These are phyloP conservation scores for Elsinoe perseae DNA, from an alignment of 2,329 filamentous ascomycete genomes.

Conservation along the genomic window DNA sequence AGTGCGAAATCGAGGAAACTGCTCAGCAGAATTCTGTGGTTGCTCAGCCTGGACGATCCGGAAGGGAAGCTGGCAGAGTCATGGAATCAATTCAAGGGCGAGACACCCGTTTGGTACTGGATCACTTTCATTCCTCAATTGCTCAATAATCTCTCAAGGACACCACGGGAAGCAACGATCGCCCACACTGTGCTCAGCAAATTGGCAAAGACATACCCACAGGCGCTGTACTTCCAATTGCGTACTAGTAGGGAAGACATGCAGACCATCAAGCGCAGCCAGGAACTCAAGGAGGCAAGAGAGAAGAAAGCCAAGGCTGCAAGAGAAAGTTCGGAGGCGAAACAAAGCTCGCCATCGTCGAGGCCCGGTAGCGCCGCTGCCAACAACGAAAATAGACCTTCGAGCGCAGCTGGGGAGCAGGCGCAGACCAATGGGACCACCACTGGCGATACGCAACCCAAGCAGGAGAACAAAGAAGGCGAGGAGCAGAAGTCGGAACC, in stretches of 20 bases:
- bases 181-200: constrained; percentile 81
- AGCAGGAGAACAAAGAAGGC: constrained; percentile 22
- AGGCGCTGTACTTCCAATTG: constrained; percentile 89
- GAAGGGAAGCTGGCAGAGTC: constrained; percentile 75
- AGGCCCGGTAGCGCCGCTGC: constrained; percentile 37
- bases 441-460: constrained; percentile 31
- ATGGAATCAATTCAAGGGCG: constrained; percentile 94
- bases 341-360: constrained; percentile 32
- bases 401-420: constrained; percentile 39
- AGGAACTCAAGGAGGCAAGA: constrained; percentile 53
- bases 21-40: constrained; percentile 86
- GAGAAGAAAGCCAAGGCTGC: constrained; percentile 52
- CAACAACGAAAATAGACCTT: constrained; percentile 30
- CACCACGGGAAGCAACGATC: constrained; percentile 70
- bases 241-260: constrained; percentile 92
- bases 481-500: constrained; percentile 22
- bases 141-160: constrained; percentile 76
- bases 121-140: constrained; percentile 98
- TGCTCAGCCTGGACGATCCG: constrained; percentile 85
- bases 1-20: constrained; percentile 93
- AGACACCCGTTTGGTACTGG: constrained; percentile 98
- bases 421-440: constrained; percentile 29
- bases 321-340: constrained; percentile 43
- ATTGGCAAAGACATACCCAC: constrained; percentile 91
- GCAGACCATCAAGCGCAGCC: constrained; percentile 80